Percentiles rank a stretch among this genome's conserved stretches.
These are phyloP conservation scores for Syzygium aqueum DNA, from an alignment of 345 rosid species.

Conservation along the genomic window DNA sequence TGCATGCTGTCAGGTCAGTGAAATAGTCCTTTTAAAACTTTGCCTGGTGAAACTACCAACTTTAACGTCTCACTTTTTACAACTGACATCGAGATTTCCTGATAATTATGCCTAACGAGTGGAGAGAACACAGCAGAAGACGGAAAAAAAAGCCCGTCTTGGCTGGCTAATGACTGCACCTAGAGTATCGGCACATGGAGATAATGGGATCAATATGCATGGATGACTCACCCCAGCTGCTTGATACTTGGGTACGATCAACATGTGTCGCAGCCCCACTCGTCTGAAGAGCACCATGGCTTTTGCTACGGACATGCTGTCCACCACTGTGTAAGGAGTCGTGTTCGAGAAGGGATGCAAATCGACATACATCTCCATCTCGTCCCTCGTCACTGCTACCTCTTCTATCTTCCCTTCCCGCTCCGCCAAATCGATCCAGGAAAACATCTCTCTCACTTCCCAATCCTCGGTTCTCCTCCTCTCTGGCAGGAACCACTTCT, in stretches of 20 bases:
- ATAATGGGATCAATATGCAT: background rate
- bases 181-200: background rate
- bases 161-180: background rate
- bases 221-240: slow-evolving; percentile 51
- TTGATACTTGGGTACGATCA: slow-evolving; percentile 66
- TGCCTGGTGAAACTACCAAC: background rate
- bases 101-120: background rate
- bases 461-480: slow-evolving; percentile 75
- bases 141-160: background rate
- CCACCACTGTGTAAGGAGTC: slow-evolving; percentile 80
- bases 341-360: slow-evolving; percentile 87
- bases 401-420: slow-evolving; percentile 58
- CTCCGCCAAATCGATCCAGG: slow-evolving; percentile 76
- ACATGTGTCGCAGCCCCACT: slow-evolving; percentile 75
- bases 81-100: background rate
- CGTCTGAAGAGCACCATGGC: slow-evolving; percentile 78
- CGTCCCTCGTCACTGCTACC: slow-evolving; percentile 51
- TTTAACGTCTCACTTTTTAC: background rate
- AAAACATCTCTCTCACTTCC: slow-evolving; percentile 72
- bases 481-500: slow-evolving; percentile 76
- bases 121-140: background rate
- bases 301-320: slow-evolving; percentile 88
- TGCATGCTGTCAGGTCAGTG: background rate
- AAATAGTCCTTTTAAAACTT: background rate
- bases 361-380: slow-evolving; percentile 85